A percentile compares a stretch with the other conserved stretches of the same genome.
Evolutionary conservation across 345 rosid genomes (phyloP).

Genomic region (Triadica sebifera): DNA sequence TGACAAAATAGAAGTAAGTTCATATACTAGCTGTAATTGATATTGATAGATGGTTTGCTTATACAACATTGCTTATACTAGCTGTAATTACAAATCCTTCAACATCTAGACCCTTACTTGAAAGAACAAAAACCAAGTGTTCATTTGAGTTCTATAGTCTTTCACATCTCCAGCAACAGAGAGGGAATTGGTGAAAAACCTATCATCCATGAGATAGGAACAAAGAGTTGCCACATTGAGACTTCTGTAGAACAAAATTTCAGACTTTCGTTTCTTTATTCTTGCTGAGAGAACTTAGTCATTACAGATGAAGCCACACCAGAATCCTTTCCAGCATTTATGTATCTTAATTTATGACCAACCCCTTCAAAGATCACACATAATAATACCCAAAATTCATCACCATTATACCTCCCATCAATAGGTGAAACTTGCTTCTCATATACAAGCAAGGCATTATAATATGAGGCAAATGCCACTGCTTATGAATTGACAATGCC

Average conservation of each 20-base stretch:
- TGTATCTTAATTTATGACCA: not conserved
- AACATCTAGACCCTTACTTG: too few relatives aligned
- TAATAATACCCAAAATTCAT: not conserved
- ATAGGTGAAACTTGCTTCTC: not conserved
- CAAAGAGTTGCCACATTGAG: too few relatives aligned
- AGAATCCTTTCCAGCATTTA: not conserved
- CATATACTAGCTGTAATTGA: too few relatives aligned
- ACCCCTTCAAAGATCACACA: not conserved
- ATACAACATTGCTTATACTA: too few relatives aligned
- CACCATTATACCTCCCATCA: not conserved
- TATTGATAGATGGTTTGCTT: too few relatives aligned
- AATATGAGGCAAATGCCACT: not conserved
- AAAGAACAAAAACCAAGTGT: too few relatives aligned
- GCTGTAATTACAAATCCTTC: too few relatives aligned
- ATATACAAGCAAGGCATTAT: not conserved
- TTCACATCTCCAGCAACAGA: not conserved
- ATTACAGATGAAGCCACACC: not conserved
- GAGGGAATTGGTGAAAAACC: too few relatives aligned
- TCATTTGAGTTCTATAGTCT: not conserved
- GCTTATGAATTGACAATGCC: conserved; percentile 45
- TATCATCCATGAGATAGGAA: too few relatives aligned
- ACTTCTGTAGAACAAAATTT: not conserved
- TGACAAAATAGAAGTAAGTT: too few relatives aligned
- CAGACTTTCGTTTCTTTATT: not conserved
- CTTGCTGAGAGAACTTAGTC: not conserved